Evolutionary conservation across 768 basidiomycete species (phyloP), one percentile per base, ranked within the genome.

Genomic region (Boletus pseudopeckii): DNA sequence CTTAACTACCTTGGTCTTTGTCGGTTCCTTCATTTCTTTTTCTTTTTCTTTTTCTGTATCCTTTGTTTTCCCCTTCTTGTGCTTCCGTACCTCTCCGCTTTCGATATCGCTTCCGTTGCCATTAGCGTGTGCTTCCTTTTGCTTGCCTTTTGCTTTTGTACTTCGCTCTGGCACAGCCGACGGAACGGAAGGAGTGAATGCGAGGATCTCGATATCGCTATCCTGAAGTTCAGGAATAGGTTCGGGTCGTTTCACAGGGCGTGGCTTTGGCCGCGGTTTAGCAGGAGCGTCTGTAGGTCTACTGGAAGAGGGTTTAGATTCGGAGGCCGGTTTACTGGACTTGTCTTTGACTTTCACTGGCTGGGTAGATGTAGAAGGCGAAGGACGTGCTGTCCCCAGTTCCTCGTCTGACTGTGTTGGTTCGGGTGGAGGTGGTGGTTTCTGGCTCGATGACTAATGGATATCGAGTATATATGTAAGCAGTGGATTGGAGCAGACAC

Each of bases 121-220:
- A 45, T 54, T 67, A 7, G 60, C 57, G 1, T 58, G 64, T 37
- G 22, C 30, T 7, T 52, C 71, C 52, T 73, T 78, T 44, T 72
- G 71, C 56, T 80, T 82, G 1, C 73, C 74, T 56, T 72, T 75
- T 13, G 50, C 55, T 45, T 72, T 74, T 24, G 57, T 38, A 30
- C 56, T 55, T 56, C 47, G 63, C 30, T 61, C 66, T n/a, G 59
- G 63, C 33, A 60, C 66, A 37, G 57, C 55, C 15, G 53, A 34
- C 3, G 51, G 42, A 40, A 49, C 54, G 2, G 62, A 58, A 7
- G 52, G 59, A 37, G 43, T 9, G 4, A 28, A 34, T 3, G 52
- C 60, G 7, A 69, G 49, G 14, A 70, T 53, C 48, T 72, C 68
- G 6, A 74, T 55, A 11, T 75, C 73, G 44, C 69, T 68, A 20